These are phyloP conservation scores for Hypoxylon fuscum DNA, from an alignment of 495 filamentous ascomycete species.

Conservation along the genomic window DNA sequence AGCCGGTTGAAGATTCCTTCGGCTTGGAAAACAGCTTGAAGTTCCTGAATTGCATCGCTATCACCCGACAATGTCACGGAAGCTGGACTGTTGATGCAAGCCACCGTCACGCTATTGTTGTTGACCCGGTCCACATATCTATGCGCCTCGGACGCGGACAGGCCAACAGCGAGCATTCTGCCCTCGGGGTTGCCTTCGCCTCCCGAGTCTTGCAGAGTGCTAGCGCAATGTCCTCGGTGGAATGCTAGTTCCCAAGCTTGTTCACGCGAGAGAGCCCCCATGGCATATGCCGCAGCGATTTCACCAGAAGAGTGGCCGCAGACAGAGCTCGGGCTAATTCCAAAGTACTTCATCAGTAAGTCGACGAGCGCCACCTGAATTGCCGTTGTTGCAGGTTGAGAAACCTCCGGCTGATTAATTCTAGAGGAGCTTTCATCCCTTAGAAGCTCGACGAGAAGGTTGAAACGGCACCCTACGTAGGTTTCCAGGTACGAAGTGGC, in stretches of 20 bases:
- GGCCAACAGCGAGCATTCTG: conserved; percentile 51
- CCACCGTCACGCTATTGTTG: conserved; percentile 35
- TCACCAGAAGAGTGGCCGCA: conserved; percentile 73
- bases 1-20: conserved; percentile 43
- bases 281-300: conserved; percentile 51
- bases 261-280: conserved; percentile 44
- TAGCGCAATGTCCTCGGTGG: conserved; percentile 41
- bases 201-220: conserved; percentile 2
- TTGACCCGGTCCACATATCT: conserved; percentile 32
- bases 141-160: conserved; percentile 35
- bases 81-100: conserved; percentile 55
- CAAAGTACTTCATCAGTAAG: conserved; percentile 53
- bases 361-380: conserved; percentile 59
- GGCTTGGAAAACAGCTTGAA: conserved; percentile 30
- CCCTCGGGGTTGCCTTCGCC: conserved; percentile 30
- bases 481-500: conserved; percentile 23
- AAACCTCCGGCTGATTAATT: conserved; percentile 32
- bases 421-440: conserved; percentile 26
- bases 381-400: conserved; percentile 53
- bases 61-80: conserved; percentile 55
- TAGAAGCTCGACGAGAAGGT: conserved; percentile 19
- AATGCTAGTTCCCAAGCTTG: conserved; percentile 56
- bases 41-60: conserved; percentile 39
- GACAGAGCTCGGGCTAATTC: conserved; percentile 58
- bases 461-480: conserved; percentile 1